Percentiles rank a stretch among this genome's conserved stretches.
These are phyloP conservation scores for Penicillium hesseltinei DNA, from an alignment of 2,329 filamentous ascomycete species.

Conservation along the genomic window DNA sequence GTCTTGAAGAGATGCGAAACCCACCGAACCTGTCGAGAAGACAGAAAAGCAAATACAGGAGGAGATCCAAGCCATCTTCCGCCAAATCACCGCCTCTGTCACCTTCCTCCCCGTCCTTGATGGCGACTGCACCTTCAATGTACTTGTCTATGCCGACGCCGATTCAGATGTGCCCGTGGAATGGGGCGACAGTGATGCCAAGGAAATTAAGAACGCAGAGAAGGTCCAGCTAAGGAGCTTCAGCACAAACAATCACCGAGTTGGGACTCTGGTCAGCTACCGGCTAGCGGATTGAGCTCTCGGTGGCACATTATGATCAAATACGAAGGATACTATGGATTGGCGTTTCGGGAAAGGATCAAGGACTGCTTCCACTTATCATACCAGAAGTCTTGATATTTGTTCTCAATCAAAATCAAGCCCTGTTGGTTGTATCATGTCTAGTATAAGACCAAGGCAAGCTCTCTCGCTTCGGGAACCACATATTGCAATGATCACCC, in stretches of 20 bases:
- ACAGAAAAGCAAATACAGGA: conserved; percentile 91
- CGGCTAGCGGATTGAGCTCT: conserved; percentile 49
- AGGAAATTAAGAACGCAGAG: conserved; percentile 92
- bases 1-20: conserved; percentile 29
- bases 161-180: conserved; percentile 96
- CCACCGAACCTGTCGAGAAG: conserved; percentile 60
- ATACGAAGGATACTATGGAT: conserved; percentile 24
- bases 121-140: conserved; percentile 97
- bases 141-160: conserved; percentile 94
- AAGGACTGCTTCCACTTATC: neutral
- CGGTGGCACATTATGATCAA: conserved; percentile 16
- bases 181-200: conserved; percentile 97
- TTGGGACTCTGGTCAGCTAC: conserved; percentile 95
- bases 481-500: conserved; percentile 23
- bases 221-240: conserved; percentile 94
- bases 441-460: conserved; percentile 32
- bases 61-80: conserved; percentile 94
- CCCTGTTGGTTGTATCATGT: neutral
- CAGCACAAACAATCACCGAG: conserved; percentile 89
- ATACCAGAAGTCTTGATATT: neutral
- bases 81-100: conserved; percentile 95
- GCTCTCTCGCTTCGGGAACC: conserved; percentile 27
- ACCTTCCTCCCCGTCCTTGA: conserved; percentile 93
- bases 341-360: conserved; percentile 22
- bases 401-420: neutral